Percentiles rank a stretch among this genome's conserved stretches.
Conservation (phyloP, 2,329 filamentous ascomycete genomes). For the Penicillium sp. region DNA sequence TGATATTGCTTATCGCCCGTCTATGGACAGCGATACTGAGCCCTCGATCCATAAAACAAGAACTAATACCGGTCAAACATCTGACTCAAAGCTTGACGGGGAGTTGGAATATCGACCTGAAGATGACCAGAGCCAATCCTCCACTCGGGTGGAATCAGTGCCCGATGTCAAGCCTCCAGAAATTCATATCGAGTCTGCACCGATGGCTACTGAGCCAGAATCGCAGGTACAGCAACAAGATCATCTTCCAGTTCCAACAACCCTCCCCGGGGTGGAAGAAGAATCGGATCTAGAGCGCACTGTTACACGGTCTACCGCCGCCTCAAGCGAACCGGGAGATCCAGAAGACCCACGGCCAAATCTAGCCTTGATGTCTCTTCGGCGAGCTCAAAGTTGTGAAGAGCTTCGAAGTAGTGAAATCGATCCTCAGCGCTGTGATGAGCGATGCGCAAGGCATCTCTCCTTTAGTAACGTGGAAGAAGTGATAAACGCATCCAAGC, state of each 20-base stretch:
- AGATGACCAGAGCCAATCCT: constrained; percentile 12
- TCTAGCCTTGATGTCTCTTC: constrained; percentile 32
- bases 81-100: constrained; percentile 18
- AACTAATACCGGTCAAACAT: constrained; percentile 14
- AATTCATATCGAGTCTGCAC: constrained; percentile 34
- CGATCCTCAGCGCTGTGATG: constrained; percentile 22
- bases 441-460: constrained; percentile 43
- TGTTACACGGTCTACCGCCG: constrained; percentile 31
- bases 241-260: constrained; percentile 10
- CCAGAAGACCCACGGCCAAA: constrained; percentile 20
- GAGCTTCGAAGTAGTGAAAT: constrained; percentile 24
- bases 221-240: constrained; percentile 16
- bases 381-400: constrained; percentile 39
- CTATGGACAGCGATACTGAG: constrained; percentile 33
- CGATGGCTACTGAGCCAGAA: constrained; percentile 19
- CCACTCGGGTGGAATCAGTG: constrained; percentile 6
- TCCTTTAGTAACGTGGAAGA: constrained; percentile 52
- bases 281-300: constrained; percentile 30
- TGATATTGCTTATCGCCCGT: constrained; percentile 29
- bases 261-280: constrained; percentile 25
- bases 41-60: constrained; percentile 8
- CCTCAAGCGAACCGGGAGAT: constrained; percentile 28
- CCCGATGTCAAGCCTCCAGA: constrained; percentile 29
- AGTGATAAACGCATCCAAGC: constrained; percentile 40
- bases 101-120: constrained; percentile 18